These are phyloP conservation scores for Tylopilus sp. DNA, from an alignment of 768 basidiomycete genomes.

Conservation along the genomic window DNA sequence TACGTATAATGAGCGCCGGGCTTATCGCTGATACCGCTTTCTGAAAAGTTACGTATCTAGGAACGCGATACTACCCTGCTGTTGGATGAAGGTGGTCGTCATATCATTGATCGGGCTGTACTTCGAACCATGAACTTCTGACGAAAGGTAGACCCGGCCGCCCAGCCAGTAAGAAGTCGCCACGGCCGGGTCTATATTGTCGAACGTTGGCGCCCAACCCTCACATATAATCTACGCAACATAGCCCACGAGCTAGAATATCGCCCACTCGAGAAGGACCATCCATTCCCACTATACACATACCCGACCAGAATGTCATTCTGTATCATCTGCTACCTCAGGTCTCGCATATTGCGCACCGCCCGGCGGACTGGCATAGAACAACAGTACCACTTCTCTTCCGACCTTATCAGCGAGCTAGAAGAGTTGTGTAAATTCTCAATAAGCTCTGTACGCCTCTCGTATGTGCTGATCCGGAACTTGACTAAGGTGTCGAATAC, in stretches of 20 bases:
- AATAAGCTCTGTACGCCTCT: slow-evolving; percentile 8
- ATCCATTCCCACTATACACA: not conserved
- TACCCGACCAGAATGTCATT: not conserved
- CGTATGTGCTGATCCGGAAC: not conserved
- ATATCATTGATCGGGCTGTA: too few species aligned
- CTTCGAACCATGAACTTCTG: too few species aligned
- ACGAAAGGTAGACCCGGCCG: too few species aligned
- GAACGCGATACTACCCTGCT: too few species aligned
- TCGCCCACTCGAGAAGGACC: not conserved
- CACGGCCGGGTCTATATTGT: too few species aligned
- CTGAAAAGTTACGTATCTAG: too few species aligned
- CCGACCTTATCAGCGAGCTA: slow-evolving; percentile 3
- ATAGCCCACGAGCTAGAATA: too few species aligned
- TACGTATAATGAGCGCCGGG: too few species aligned
- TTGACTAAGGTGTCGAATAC: too few species aligned
- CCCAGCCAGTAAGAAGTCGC: too few species aligned
- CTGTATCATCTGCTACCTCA: not conserved
- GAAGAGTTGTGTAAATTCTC: slow-evolving; percentile 9
- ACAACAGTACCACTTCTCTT: not conserved
- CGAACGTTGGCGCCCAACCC: not conserved
- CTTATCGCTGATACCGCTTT: too few species aligned
- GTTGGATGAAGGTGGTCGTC: too few species aligned
- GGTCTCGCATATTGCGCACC: not conserved
- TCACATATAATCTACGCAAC: not conserved
- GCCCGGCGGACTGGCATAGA: not conserved